Evolutionary conservation across 2,329 filamentous ascomycete genomes (phyloP).

Genomic region (Hymenoscyphus albidus): DNA sequence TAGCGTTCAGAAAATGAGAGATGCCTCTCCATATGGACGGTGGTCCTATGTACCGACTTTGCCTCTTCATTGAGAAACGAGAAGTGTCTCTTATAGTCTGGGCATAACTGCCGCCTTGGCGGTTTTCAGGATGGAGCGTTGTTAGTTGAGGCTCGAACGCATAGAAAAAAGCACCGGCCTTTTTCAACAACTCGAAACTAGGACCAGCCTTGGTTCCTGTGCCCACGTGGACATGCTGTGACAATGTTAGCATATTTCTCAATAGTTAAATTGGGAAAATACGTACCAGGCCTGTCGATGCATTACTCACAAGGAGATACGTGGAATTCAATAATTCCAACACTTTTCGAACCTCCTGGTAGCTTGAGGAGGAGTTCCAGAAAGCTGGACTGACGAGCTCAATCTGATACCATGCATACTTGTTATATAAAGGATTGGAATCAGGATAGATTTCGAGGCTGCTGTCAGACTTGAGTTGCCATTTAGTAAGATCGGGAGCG

Average conservation of each 20-base stretch:
- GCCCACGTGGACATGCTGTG: slow-evolving; percentile 34
- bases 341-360: slow-evolving; percentile 14
- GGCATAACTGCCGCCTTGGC: background rate
- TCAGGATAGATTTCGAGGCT: background rate
- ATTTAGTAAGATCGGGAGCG: background rate
- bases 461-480: background rate
- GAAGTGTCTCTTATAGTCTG: slow-evolving; percentile 8
- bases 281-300: slow-evolving; percentile 21
- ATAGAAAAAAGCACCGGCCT: slow-evolving; percentile 28
- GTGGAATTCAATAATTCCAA: slow-evolving; percentile 14
- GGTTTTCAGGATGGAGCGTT: slow-evolving; percentile 24
- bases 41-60: background rate
- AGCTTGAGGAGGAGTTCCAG: slow-evolving; percentile 10
- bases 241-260: too few species aligned
- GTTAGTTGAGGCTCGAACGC: slow-evolving; percentile 33
- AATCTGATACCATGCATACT: slow-evolving; percentile 9
- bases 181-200: slow-evolving; percentile 24
- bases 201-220: slow-evolving; percentile 24
- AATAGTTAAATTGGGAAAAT: too few species aligned
- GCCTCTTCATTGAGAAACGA: slow-evolving; percentile 3
- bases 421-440: too few species aligned
- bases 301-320: slow-evolving; percentile 26
- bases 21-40: slow-evolving; percentile 5
- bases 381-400: slow-evolving; percentile 24
- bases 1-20: slow-evolving; percentile 2